Conservation (phyloP, 768 basidiomycete species). For the Strobilomyces confusus region DNA sequence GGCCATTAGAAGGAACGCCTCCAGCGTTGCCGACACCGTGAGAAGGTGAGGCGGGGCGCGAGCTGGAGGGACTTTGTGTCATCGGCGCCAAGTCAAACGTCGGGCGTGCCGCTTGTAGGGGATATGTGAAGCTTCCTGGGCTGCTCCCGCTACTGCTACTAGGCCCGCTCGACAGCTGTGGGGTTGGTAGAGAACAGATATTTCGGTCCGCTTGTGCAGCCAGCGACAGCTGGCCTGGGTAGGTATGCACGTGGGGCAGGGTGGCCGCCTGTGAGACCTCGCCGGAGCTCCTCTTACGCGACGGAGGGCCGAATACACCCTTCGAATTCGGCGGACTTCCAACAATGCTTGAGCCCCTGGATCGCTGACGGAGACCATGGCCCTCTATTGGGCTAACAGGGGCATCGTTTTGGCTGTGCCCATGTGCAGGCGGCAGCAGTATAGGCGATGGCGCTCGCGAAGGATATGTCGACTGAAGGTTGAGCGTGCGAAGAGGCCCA, state of each 20-base stretch:
- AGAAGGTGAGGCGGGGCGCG: conserved; percentile 59
- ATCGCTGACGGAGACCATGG: conserved; percentile 22
- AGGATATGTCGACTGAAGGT: conserved; percentile 66
- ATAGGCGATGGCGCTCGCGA: conserved; percentile 73
- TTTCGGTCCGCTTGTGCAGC: conserved; percentile 24
- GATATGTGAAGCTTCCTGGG: conserved; percentile 49
- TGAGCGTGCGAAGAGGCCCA: conserved; percentile 69
- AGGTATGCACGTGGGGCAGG: conserved; percentile 31
- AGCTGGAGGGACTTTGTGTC: conserved; percentile 46
- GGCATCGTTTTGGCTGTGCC: conserved; percentile 18
- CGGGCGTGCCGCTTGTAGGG: conserved; percentile 26
- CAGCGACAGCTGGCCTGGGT: conserved; percentile 30
- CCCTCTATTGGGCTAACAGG: conserved; percentile 36
- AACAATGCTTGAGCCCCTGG: conserved; percentile 31
- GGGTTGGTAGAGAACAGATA: conserved; percentile 44
- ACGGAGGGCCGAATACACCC: conserved; percentile 24
- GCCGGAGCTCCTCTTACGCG: conserved; percentile 29
- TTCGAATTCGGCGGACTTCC: conserved; percentile 36
- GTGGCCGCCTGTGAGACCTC: conserved; percentile 29
- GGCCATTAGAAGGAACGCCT: conserved; percentile 36
- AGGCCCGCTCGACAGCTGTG: conserved; percentile 60
- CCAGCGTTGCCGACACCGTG: conserved; percentile 32
- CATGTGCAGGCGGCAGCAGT: conserved; percentile 50
- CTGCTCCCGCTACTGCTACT: conserved; percentile 60
- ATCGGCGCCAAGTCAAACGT: conserved; percentile 27